Base-by-base conservation (phyloP, 1,284 basidiomycete genomes). In the Tilletiopsis washingtonensis region DNA sequence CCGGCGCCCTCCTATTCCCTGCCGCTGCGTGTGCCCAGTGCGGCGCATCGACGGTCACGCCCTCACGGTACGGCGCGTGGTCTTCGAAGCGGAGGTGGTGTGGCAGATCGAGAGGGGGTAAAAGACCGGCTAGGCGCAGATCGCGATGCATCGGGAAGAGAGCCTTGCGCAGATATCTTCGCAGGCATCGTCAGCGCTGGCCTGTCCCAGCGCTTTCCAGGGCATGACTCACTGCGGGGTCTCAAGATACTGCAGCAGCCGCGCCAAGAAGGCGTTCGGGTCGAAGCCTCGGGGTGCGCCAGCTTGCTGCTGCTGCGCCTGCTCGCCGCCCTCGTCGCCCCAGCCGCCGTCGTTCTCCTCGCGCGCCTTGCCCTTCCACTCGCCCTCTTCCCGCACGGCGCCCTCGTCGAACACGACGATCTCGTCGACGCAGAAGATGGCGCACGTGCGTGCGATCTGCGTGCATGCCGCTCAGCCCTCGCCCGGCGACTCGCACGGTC, bases 371-470 rank as follows among this genome's bases (percentile, higher is more conserved):
- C 43, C 51, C n/a, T 51, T 44, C 26, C 24, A 36, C 12, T 37
- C 25, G n/a, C 23, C 40, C 19, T 21, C 45, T 43, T 29, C 47
- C 14, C 51, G 21, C 37, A 25, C 32, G n/a, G 21, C 53, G 7
- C 57, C 60, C 15, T 60, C 55, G 45, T 64, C 53, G 34, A 63
- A 74, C n/a, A 74, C 56, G 20, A 74, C 53, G 36, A 74, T 69
- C 55, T 74, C 72, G 49, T 69, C 64, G 14, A 74, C 64, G 41
- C 62, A 65, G 59, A 74, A 74, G 48, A 74, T 73, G 7, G 72
- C 71, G 47, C 67, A 71, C 7, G 64, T 60, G 7, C 72, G 50
- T 0, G 69, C 72, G n/a, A n/a, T n/a, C n/a, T n/a, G n/a, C n/a
- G n/a, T n/a, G n/a, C n/a, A n/a, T n/a, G n/a, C n/a, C n/a, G n/a